Conservation (phyloP, 805 yeast genomes). For the Ogataea wickerhamii region DNA sequence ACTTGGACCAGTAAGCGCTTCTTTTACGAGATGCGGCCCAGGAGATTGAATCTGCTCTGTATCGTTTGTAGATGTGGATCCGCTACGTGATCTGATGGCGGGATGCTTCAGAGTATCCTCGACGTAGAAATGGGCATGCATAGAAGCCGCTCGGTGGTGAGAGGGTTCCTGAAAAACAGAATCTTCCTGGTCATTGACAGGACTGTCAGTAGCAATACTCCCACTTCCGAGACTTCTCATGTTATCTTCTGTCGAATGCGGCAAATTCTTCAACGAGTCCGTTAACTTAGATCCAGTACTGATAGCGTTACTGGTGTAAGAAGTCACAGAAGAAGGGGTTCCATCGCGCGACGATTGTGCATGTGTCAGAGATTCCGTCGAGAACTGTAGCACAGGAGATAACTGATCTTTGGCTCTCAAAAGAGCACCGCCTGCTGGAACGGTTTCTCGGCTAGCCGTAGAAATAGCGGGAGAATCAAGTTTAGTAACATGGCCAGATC, state of each 20-base stretch:
- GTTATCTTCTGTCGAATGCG: slow-evolving; percentile 2
- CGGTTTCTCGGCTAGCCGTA: slow-evolving; percentile 15
- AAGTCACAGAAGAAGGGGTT: slow-evolving; percentile 3
- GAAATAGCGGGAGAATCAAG: slow-evolving; percentile 6
- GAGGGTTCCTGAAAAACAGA: slow-evolving; percentile 4
- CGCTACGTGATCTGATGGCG: slow-evolving; percentile 33
- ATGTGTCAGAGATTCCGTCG: slow-evolving; percentile 2
- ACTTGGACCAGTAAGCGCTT: slow-evolving; percentile 2
- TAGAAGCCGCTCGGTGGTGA: slow-evolving; percentile 56
- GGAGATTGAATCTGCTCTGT: slow-evolving; percentile 16
- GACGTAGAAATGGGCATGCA: slow-evolving; percentile 76
- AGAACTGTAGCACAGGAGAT: slow-evolving; percentile 1
- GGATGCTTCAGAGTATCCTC: slow-evolving; percentile 62
- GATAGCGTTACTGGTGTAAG: neutral
- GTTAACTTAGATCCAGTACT: slow-evolving; percentile 20
- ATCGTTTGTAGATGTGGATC: slow-evolving; percentile 31
- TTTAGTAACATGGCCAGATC: slow-evolving; percentile 1
- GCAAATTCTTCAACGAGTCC: slow-evolving; percentile 19
- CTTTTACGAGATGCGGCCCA: slow-evolving; percentile 7
- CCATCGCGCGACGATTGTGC: slow-evolving; percentile 1
- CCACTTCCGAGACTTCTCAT: slow-evolving; percentile 3
- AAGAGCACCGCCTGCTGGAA: slow-evolving; percentile 24
- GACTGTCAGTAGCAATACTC: slow-evolving; percentile 4
- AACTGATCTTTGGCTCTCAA: slow-evolving; percentile 29
- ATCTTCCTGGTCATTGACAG: neutral